Evolutionary conservation across 1,284 basidiomycete genomes (phyloP).

Genomic region (Papiliotrema fonsecae): DNA sequence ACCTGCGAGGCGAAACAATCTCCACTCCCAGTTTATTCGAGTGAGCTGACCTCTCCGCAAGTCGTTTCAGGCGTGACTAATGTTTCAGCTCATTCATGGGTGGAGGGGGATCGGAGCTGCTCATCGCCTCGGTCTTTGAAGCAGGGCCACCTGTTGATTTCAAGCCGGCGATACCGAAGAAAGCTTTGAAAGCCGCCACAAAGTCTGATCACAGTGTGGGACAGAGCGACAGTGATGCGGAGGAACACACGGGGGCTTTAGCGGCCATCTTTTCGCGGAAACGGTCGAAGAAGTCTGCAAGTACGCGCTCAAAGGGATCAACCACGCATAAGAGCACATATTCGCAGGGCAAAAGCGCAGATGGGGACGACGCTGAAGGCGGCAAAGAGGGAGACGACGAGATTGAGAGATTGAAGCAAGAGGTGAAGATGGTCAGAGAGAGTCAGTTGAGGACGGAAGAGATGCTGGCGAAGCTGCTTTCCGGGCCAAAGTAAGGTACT

Average conservation of each 20-base stretch:
- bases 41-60: conserved; percentile 17
- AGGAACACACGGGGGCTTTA: neutral
- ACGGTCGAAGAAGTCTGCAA: neutral
- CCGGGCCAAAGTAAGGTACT: conserved; percentile 3
- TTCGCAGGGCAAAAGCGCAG: conserved; percentile 3
- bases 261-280: neutral
- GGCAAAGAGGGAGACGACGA: conserved; percentile 1
- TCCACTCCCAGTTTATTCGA: conserved; percentile 27
- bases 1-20: conserved; percentile 13
- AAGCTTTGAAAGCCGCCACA: conserved; percentile 5
- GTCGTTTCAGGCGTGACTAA: neutral
- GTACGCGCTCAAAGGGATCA: neutral
- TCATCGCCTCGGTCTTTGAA: conserved; percentile 44
- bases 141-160: conserved; percentile 20
- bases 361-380: neutral
- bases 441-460: conserved; percentile 38
- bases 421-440: conserved; percentile 29
- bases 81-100: conserved; percentile 37
- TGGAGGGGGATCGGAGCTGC: conserved; percentile 32
- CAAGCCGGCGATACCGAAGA: conserved; percentile 15
- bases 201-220: no score
- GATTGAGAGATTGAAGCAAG: conserved; percentile 19
- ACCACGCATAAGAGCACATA: neutral
- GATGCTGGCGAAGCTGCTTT: conserved; percentile 28
- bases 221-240: neutral